Percentiles rank a stretch among this genome's conserved stretches.
These are phyloP conservation scores for Phytopythium chamaehyphon DNA, from an alignment of 352 stramenopile species.

Conservation along the genomic window DNA sequence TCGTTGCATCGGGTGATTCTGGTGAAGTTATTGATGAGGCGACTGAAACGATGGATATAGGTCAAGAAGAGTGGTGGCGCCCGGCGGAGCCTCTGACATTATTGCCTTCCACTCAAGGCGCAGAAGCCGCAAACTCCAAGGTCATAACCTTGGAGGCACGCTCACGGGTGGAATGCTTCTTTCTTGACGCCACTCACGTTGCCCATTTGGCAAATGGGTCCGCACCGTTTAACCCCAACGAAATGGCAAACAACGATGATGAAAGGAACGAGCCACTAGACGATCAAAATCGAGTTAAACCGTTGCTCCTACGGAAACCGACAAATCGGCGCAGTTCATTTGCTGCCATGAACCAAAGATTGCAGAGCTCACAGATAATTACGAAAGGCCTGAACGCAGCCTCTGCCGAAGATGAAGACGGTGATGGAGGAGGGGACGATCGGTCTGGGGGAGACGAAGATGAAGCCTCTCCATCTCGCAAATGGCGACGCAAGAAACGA, in stretches of 20 bases:
- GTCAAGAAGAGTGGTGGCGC: constrained; percentile 33
- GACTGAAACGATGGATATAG: not conserved
- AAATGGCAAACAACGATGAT: not conserved
- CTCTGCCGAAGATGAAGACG: constrained; percentile 10
- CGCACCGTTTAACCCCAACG: not conserved
- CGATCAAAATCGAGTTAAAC: constrained; percentile 5
- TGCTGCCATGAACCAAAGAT: constrained; percentile 9
- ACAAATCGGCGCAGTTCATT: constrained; percentile 11
- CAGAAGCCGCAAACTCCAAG: constrained; percentile 5
- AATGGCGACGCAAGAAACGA: constrained; percentile 75
- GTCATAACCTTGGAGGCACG: constrained; percentile 20
- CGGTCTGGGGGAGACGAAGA: constrained; percentile 3
- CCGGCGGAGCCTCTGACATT: constrained; percentile 24
- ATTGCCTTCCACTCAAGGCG: constrained; percentile 10
- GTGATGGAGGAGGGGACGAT: constrained; percentile 13
- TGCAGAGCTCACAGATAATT: constrained; percentile 31
- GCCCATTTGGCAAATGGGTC: constrained; percentile 10
- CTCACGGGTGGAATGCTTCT: constrained; percentile 53
- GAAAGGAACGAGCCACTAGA: not conserved
- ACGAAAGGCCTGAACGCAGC: constrained; percentile 13
- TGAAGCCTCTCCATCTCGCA: constrained; percentile 19
- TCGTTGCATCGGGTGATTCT: constrained; percentile 9
- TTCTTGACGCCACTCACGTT: constrained; percentile 35
- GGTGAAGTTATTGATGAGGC: not conserved
- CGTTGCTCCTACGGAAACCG: constrained; percentile 14